phyloP scores from a whole-genome alignment of 805 yeast genomes.

The Pichia scutulata region DNA sequence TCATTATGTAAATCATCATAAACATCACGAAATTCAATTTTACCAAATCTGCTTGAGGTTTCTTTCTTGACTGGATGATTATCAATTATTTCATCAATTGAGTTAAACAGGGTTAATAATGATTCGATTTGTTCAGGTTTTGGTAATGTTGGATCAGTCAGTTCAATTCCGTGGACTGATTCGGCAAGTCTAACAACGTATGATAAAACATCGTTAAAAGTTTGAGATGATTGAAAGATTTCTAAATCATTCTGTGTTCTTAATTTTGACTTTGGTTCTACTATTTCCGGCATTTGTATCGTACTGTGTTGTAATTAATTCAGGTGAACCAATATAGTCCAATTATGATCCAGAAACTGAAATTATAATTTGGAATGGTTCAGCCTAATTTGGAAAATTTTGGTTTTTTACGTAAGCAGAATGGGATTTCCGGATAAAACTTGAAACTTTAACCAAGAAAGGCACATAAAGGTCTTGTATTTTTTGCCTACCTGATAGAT shows the following conservation, averaged over 20 bases:
- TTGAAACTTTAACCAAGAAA: no score
- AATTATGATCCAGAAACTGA: not conserved
- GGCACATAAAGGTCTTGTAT: no score
- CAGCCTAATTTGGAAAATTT: no score
- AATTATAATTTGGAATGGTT: no score
- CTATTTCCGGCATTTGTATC: not conserved
- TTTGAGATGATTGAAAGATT: constrained; percentile 46
- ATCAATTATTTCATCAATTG: constrained; percentile 38
- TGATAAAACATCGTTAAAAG: constrained; percentile 41
- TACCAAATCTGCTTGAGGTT: constrained; percentile 78
- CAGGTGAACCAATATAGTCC: no score
- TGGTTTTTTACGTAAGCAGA: no score
- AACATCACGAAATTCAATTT: constrained; percentile 77
- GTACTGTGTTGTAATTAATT: not conserved
- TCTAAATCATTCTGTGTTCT: constrained; percentile 45
- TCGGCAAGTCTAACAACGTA: constrained; percentile 54
- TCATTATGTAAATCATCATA: constrained; percentile 51
- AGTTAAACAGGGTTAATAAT: constrained; percentile 36
- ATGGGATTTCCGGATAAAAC: not conserved
- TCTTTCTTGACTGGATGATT: constrained; percentile 63
- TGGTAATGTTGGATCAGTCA: constrained; percentile 17
- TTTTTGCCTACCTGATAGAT: no score
- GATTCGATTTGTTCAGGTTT: constrained; percentile 16
- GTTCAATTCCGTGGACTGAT: constrained; percentile 42
- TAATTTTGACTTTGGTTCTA: constrained; percentile 18